Conservation (phyloP, 108 stramenopile genomes). For the Asterionellopsis glacialis region DNA sequence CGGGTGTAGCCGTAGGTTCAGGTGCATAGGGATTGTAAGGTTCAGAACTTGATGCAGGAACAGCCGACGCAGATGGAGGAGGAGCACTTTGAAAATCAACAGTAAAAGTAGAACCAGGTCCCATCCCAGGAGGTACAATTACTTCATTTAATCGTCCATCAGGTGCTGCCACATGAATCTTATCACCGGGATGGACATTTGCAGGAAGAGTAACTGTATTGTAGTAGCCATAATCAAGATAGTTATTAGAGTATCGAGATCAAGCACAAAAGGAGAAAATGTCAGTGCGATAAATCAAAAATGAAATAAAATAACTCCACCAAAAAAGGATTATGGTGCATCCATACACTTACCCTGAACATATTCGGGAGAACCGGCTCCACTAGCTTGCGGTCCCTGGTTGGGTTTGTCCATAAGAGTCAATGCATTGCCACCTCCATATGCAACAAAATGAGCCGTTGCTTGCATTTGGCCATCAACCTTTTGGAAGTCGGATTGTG, state of each 20-base stretch:
- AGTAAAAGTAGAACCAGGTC: slow-evolving; percentile 80
- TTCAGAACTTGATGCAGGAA: not conserved
- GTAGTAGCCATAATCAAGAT: not conserved
- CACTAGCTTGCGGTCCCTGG: not conserved
- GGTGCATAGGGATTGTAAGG: not conserved
- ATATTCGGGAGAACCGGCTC: not conserved
- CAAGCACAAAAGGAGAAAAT: not conserved
- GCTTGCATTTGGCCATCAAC: slow-evolving; percentile 38
- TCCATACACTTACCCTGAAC: not conserved
- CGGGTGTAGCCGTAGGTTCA: not conserved
- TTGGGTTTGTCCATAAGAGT: slow-evolving; percentile 43
- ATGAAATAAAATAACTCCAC: slow-evolving; percentile 2
- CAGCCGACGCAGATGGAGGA: slow-evolving; percentile 18
- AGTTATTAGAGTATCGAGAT: not conserved
- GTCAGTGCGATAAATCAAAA: not conserved
- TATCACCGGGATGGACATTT: slow-evolving; percentile 64
- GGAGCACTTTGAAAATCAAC: slow-evolving; percentile 67
- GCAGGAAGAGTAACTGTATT: slow-evolving; percentile 66
- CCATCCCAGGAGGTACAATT: slow-evolving; percentile 68
- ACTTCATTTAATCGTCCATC: slow-evolving; percentile 78
- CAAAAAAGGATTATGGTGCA: too few species aligned
- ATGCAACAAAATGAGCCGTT: slow-evolving; percentile 73
- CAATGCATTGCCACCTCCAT: slow-evolving; percentile 81
- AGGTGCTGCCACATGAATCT: slow-evolving; percentile 76
- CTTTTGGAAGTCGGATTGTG: slow-evolving; percentile 39